Evolutionary conservation across 1,284 basidiomycete species (phyloP).

Genomic region (Ustilago crameri): DNA sequence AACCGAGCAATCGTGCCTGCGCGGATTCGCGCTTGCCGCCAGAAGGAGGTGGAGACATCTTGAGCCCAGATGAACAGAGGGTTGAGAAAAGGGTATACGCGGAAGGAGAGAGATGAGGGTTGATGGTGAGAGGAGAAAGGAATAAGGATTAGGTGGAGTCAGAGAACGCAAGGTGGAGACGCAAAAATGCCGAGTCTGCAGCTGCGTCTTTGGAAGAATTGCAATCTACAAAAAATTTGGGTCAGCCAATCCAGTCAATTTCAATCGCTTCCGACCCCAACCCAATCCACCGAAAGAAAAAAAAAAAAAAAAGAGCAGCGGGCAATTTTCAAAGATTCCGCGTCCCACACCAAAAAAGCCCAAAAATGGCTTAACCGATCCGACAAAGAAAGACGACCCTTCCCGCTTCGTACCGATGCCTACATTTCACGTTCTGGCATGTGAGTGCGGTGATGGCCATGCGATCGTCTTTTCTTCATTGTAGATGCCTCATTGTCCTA

Average conservation of each 20-base stretch:
- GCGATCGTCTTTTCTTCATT: too few relatives aligned
- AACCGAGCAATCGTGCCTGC: conserved; percentile 88
- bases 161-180: conserved; percentile 2
- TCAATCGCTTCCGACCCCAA: not conserved
- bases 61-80: not conserved
- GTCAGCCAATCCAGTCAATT: not conserved
- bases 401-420: not conserved
- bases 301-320: conserved; percentile 3
- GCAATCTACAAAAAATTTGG: not conserved
- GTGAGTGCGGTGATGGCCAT: not conserved
- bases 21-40: conserved; percentile 77
- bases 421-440: not conserved
- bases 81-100: not conserved
- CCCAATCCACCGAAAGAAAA: not conserved
- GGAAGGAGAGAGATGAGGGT: conserved; percentile 15
- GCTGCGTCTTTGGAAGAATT: not conserved
- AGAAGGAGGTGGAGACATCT: conserved; percentile 58
- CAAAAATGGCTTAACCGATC: not conserved
- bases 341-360: not conserved
- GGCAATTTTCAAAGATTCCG: conserved; percentile 14
- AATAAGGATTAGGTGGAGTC: conserved; percentile 1
- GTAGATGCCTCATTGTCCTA: too few relatives aligned
- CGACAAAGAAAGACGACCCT: not conserved
- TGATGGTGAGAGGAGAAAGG: conserved; percentile 3
- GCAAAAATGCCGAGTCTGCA: conserved; percentile 15